Percentiles rank a stretch among this genome's conserved stretches.
Conservation (phyloP, 306 rosid genomes). For the Luffa aegyptiaca region DNA sequence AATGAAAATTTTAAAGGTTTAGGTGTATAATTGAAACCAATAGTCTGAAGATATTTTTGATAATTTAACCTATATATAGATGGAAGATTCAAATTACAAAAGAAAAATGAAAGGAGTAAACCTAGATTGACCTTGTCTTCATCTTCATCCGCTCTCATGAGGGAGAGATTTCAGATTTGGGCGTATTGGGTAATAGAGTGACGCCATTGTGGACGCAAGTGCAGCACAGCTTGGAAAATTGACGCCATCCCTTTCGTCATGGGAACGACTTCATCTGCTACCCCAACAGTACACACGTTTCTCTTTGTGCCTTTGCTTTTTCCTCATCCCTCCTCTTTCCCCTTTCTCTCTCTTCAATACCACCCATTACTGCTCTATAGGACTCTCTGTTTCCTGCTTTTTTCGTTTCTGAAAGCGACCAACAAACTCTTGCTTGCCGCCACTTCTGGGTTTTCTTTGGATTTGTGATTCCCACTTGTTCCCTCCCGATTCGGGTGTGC, state of each 20-base stretch:
- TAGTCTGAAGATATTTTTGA: no score
- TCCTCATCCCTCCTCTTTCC: background rate
- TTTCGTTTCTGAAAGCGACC: background rate
- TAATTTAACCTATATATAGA: no score
- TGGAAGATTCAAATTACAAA: no score
- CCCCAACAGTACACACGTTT: background rate
- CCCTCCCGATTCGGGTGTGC: background rate
- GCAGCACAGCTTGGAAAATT: background rate
- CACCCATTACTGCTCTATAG: background rate
- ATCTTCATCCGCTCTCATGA: background rate
- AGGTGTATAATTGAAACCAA: no score
- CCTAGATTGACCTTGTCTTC: background rate
- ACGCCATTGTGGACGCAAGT: slow-evolving; percentile 1
- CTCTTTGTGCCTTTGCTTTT: background rate
- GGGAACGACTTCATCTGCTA: background rate
- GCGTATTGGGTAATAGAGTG: background rate
- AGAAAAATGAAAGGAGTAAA: no score
- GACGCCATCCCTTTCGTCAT: slow-evolving; percentile 12
- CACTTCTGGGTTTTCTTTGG: background rate
- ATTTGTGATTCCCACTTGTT: background rate
- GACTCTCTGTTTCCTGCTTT: background rate
- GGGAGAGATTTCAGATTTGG: background rate
- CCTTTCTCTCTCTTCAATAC: background rate
- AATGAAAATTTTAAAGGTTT: no score
- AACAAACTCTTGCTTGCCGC: background rate